Percentiles rank a stretch among this genome's conserved stretches.
Evolutionary conservation across 352 stramenopile species (phyloP).

Genomic region (Thalassiosira mediterranea): DNA sequence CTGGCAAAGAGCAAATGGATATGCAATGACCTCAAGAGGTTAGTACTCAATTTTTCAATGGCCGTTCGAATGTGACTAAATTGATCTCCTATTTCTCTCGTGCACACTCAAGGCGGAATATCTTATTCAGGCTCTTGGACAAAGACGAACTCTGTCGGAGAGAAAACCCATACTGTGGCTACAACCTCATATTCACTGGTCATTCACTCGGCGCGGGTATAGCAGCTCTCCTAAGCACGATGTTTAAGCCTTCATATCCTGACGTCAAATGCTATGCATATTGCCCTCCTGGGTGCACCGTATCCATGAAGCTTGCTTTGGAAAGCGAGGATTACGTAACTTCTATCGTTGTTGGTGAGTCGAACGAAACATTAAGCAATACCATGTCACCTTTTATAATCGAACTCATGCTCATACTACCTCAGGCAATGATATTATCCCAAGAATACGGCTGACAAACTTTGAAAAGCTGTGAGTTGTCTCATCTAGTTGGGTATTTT

Average conservation of each 20-base stretch:
- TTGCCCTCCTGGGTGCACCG: slow-evolving; percentile 34
- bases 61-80: background rate
- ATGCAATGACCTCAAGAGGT: slow-evolving; percentile 41
- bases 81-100: background rate
- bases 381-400: too few species aligned
- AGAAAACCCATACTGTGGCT: slow-evolving; percentile 10
- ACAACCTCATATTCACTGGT: slow-evolving; percentile 37
- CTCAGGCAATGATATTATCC: slow-evolving; percentile 41
- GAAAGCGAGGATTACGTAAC: slow-evolving; percentile 41
- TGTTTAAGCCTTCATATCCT: slow-evolving; percentile 21
- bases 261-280: slow-evolving; percentile 34
- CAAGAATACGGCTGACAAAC: slow-evolving; percentile 25
- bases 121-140: slow-evolving; percentile 16
- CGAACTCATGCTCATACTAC: too few species aligned
- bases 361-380: too few species aligned
- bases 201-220: slow-evolving; percentile 35
- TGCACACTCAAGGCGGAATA: slow-evolving; percentile 29
- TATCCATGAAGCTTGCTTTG: slow-evolving; percentile 29
- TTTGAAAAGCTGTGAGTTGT: slow-evolving; percentile 45
- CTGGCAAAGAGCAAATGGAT: slow-evolving; percentile 45
- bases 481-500: too few species aligned
- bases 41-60: background rate
- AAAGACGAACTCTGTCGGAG: background rate
- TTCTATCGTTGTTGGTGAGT: slow-evolving; percentile 34
- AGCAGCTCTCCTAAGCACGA: slow-evolving; percentile 32